Percentiles rank a stretch among this genome's conserved stretches.
These are phyloP conservation scores for Rossbeevera mucosa DNA, from an alignment of 768 basidiomycete species.

Conservation along the genomic window DNA sequence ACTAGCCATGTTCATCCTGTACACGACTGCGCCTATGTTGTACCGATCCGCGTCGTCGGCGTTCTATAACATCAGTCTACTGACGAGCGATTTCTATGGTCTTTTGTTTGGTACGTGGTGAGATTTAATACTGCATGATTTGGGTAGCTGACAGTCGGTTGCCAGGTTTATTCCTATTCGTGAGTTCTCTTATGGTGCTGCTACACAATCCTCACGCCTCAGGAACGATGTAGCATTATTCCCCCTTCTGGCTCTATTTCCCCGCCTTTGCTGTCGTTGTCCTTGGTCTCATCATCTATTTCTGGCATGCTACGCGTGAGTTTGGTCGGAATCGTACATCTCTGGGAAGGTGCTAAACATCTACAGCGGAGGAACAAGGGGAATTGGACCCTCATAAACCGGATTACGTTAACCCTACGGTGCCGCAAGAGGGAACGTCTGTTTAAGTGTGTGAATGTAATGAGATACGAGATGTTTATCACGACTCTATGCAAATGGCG, in stretches of 20 bases:
- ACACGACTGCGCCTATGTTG: slow-evolving; percentile 79
- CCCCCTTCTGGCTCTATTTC: slow-evolving; percentile 89
- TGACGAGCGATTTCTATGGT: slow-evolving; percentile 88
- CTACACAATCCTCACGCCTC: slow-evolving; percentile 4
- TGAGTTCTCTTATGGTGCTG: slow-evolving; percentile 25
- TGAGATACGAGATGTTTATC: background rate
- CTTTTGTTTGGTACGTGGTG: slow-evolving; percentile 58
- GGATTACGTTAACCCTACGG: slow-evolving; percentile 43
- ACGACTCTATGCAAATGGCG: background rate
- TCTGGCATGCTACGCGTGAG: slow-evolving; percentile 82
- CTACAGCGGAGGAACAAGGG: slow-evolving; percentile 70
- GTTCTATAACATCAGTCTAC: slow-evolving; percentile 78
- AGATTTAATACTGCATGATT: background rate
- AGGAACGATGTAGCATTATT: slow-evolving; percentile 53
- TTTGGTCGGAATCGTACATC: slow-evolving; percentile 10
- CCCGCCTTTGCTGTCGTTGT: slow-evolving; percentile 69
- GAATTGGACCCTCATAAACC: slow-evolving; percentile 56
- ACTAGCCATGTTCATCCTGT: slow-evolving; percentile 76
- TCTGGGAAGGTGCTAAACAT: slow-evolving; percentile 1
- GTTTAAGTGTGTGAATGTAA: slow-evolving; percentile 7
- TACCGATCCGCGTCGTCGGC: slow-evolving; percentile 84
- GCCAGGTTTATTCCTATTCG: slow-evolving; percentile 50
- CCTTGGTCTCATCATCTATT: slow-evolving; percentile 73
- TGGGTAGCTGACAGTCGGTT: slow-evolving; percentile 3
- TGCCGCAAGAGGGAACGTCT: slow-evolving; percentile 12